Evolutionary conservation across 257 asterid species (phyloP), one percentile per base, ranked within the genome.

Genomic region (Petunia axillaris): DNA sequence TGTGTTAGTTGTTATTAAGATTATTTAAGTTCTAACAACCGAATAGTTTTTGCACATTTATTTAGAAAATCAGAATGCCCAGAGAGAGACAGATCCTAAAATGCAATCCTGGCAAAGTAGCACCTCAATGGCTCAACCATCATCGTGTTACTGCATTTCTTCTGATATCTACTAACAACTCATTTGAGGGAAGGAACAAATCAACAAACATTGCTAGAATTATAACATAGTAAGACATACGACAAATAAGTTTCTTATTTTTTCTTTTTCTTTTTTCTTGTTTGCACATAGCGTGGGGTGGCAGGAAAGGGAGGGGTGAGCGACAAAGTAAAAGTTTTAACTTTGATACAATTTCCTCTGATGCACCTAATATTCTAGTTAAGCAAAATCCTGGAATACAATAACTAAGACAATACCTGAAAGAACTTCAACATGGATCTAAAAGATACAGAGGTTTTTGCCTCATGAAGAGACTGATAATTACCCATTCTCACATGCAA

Each of bases 371-470:
- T 48, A 58, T 16, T 70, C 38, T 70, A 9, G 59, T 46, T 5
- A 48, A 70, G 59, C 43, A 70, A 46, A 71, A 46, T 71, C 77
- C 60, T 25, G 77, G 15, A 70, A 16, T 5, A 71, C 59, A 48
- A 71, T 48, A 71, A 48, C 77, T 5, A 10, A 25, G 16, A 46
- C 25, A 10, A 46, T 43, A 68, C 9, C 76, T 68, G 57, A 68
- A 68, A 70, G 43, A 46, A 48, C 77, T 3, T 46, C 25, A 16
- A 48, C 13, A 11, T 71, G 35, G 55, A 71, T 67, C 60, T 71
- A 35, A 54, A 48, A 35, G 35, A 71, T 48, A 71, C 35, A 71
- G 11, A 39, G 73, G 15, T 39, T 25, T 65, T 39, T 39, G 6
- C 73, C 73, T 38, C 11, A 5, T 13, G 50, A 5, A 64, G 73